Base-by-base conservation (phyloP, 2,329 filamentous ascomycete genomes). In the Aspergillus arachidicola region DNA sequence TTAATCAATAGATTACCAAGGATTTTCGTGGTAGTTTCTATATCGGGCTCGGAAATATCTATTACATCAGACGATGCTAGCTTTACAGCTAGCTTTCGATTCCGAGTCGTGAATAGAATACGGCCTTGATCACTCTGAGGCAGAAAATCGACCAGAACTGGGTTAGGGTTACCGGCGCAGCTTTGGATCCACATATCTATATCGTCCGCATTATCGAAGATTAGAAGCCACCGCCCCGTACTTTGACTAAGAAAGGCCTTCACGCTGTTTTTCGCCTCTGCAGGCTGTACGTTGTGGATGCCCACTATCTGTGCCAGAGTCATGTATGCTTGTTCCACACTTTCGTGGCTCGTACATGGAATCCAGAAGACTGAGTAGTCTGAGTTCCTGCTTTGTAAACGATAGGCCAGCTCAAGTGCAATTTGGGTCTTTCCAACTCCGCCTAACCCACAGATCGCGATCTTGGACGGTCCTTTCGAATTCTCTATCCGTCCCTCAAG, bases 41-140 rank as follows among this genome's bases (percentile, higher is more conserved):
- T 16, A 41, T 59, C 32, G n/a, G 43, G 30, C 21, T 51, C 57
- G 12, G 57, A 53, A 30, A 59, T 23, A 11, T 30, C 12, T 45
- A 59, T 26, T 2, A 59, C 46, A 48, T 54, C 16, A 12, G 57
- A 30, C 3, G 38, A 41, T 9, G 60, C 58, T n/a, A 76, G 59
- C 45, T 67, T 65, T 12, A 64, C 57, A 0, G 67, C 66, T 1
- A 68, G 48, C 51, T 69, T 58, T 32, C 60, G 64, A 19, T 66
- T 72, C 19, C 72, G 66, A 3, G 69, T 72, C 0, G 74, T 78
- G 41, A 77, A 68, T 0, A 77, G 61, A 46, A 77, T 69, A 48
- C 9, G 55, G 45, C 67, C 69, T 38, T 73, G 62, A 43, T 69
- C 59, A 41, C 57, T 70, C 19, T 62, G 57, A 23, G 71, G 68